These are phyloP conservation scores for Secale cereale DNA, from an alignment of 176 grass and related monocot species.

Conservation along the genomic window DNA sequence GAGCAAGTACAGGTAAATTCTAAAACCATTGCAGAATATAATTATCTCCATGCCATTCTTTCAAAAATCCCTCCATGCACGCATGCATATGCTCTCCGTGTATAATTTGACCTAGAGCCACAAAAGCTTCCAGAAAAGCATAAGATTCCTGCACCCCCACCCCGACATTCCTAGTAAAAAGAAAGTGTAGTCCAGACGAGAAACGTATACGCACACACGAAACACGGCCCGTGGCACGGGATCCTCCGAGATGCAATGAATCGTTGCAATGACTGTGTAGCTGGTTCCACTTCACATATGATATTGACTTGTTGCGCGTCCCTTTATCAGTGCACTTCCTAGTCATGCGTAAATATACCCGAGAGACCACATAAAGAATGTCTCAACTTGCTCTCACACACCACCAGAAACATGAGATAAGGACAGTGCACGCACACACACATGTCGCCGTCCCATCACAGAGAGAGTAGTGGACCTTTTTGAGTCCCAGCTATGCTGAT, in stretches of 20 bases:
- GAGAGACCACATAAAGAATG: slow-evolving; percentile 42
- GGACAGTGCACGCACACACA: slow-evolving; percentile 15
- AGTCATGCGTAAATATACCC: slow-evolving; percentile 41
- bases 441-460: slow-evolving; percentile 17
- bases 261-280: slow-evolving; percentile 40
- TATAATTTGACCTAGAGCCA: slow-evolving; percentile 38
- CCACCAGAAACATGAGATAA: slow-evolving; percentile 42
- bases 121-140: slow-evolving; percentile 29
- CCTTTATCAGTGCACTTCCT: slow-evolving; percentile 46
- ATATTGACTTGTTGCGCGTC: slow-evolving; percentile 35
- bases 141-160: slow-evolving; percentile 19
- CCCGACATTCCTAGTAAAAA: slow-evolving; percentile 34
- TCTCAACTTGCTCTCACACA: slow-evolving; percentile 29
- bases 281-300: slow-evolving; percentile 56
- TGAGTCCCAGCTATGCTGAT: slow-evolving; percentile 16
- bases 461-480: neutral
- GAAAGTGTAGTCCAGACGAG: slow-evolving; percentile 23
- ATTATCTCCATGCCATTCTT: neutral
- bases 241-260: slow-evolving; percentile 44
- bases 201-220: neutral
- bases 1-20: slow-evolving; percentile 81
- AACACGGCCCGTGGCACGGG: neutral
- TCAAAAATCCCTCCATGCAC: neutral
- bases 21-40: neutral
- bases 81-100: neutral